Conservation (phyloP, 192 early-diverging fungal species). For the Martensiomyces pterosporus region DNA sequence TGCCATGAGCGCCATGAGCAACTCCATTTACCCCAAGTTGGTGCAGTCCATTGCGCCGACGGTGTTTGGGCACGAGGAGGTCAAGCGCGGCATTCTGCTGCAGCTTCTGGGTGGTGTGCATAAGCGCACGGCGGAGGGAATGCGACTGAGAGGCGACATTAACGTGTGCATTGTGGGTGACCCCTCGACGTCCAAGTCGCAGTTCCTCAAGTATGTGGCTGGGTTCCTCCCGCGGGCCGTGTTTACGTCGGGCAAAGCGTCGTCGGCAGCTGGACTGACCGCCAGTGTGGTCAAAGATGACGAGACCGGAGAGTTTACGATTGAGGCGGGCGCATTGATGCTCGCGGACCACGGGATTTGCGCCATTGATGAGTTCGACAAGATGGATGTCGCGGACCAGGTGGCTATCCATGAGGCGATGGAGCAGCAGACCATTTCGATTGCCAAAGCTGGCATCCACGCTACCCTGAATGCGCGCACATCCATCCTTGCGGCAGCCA, state of each 20-base stretch:
- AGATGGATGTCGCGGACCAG: slow-evolving; percentile 95
- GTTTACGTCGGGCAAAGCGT: slow-evolving; percentile 95
- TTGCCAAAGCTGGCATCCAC: slow-evolving; percentile 96
- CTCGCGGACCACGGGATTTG: slow-evolving; percentile 98
- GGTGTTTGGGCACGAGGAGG: slow-evolving; percentile 89
- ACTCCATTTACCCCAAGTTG: slow-evolving; percentile 70
- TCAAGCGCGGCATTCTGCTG: slow-evolving; percentile 92
- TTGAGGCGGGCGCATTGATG: slow-evolving; percentile 97
- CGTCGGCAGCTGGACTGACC: slow-evolving; percentile 92
- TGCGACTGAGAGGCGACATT: slow-evolving; percentile 93
- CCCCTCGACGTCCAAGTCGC: slow-evolving; percentile 91
- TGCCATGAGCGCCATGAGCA: slow-evolving; percentile 59
- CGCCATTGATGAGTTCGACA: slow-evolving; percentile 98
- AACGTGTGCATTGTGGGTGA: slow-evolving; percentile 98
- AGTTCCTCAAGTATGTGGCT: slow-evolving; percentile 78
- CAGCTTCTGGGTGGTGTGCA: slow-evolving; percentile 96
- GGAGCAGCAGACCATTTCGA: slow-evolving; percentile 98
- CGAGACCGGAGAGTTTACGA: slow-evolving; percentile 95
- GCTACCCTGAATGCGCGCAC: slow-evolving; percentile 92
- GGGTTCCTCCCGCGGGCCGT: slow-evolving; percentile 88
- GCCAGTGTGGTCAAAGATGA: slow-evolving; percentile 94
- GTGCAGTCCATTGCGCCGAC: slow-evolving; percentile 82
- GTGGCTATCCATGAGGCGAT: slow-evolving; percentile 99
- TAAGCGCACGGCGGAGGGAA: slow-evolving; percentile 87
- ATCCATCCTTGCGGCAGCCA: slow-evolving; percentile 94